Evolutionary conservation across 106 monocot genomes (phyloP).

Genomic region (Hemerocallis citrina): DNA sequence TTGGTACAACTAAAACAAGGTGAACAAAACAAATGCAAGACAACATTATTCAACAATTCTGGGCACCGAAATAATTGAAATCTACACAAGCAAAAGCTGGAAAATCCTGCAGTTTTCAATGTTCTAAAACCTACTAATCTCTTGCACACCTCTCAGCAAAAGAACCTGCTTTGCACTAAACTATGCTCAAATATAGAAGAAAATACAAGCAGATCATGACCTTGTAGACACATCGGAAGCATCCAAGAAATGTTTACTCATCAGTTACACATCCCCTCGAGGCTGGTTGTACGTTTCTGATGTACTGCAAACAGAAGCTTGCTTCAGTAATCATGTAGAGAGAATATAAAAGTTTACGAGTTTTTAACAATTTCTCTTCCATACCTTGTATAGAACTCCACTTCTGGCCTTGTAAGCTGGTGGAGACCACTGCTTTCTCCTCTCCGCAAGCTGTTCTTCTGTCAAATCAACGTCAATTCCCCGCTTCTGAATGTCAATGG

Average conservation of each 20-base stretch:
- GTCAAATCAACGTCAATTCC: slow-evolving; percentile 75
- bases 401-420: slow-evolving; percentile 56
- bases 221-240: no score
- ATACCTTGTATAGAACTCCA: slow-evolving; percentile 90
- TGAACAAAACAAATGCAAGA: no score
- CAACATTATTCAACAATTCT: no score
- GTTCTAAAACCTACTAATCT: neutral
- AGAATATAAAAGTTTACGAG: neutral
- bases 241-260: no score
- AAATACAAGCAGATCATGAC: neutral
- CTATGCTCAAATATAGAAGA: neutral
- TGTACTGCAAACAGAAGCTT: slow-evolving; percentile 50
- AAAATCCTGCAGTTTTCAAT: no score
- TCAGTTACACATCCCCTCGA: slow-evolving; percentile 98
- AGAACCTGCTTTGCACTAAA: neutral
- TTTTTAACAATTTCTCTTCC: neutral
- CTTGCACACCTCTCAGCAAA: neutral
- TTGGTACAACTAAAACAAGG: no score
- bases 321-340: neutral
- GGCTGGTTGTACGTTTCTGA: slow-evolving; percentile 78
- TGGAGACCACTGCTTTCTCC: slow-evolving; percentile 63
- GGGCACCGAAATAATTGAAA: no score
- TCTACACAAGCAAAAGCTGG: no score
- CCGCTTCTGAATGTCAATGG: slow-evolving; percentile 70
- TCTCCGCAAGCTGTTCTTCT: slow-evolving; percentile 59